Percentiles rank a stretch among this genome's conserved stretches.
Evolutionary conservation across 2,329 filamentous ascomycete species (phyloP).

Genomic region (Hypoxylon sp.): DNA sequence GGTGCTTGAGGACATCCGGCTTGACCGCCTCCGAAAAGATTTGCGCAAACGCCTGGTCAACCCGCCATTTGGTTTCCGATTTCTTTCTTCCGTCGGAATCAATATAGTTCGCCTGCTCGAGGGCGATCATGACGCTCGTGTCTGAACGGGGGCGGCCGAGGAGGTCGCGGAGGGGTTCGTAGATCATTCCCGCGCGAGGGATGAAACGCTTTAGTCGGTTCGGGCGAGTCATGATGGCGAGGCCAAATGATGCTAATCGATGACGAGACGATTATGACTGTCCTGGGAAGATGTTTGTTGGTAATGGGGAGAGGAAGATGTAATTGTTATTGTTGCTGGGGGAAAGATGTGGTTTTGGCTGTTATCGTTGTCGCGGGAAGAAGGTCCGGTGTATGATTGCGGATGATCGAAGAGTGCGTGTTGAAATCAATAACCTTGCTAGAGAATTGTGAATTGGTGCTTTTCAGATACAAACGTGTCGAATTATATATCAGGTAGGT

Average conservation of each 20-base stretch:
- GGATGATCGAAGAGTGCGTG: not conserved
- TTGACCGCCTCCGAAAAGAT: not conserved
- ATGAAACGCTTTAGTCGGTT: not conserved
- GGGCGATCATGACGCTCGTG: not conserved
- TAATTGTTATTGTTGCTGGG: not conserved
- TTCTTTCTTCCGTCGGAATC: not conserved
- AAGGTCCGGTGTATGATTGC: not conserved
- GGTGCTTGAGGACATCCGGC: not conserved
- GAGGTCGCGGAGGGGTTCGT: not conserved
- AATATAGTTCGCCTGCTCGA: not conserved
- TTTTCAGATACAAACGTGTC: no score
- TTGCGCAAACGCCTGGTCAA: not conserved
- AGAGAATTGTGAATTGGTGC: not conserved
- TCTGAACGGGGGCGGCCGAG: not conserved
- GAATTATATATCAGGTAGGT: no score
- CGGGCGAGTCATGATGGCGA: not conserved
- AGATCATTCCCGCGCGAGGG: slow-evolving; percentile 20
- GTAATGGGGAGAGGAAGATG: not conserved
- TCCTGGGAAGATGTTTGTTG: not conserved
- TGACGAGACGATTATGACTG: not conserved
- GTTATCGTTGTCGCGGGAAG: not conserved
- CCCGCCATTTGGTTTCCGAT: not conserved
- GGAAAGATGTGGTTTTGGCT: no score
- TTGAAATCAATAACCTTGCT: not conserved
- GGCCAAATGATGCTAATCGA: not conserved